Base-by-base conservation (phyloP, 2,329 filamentous ascomycete genomes). In the Botrytis squamosa region DNA sequence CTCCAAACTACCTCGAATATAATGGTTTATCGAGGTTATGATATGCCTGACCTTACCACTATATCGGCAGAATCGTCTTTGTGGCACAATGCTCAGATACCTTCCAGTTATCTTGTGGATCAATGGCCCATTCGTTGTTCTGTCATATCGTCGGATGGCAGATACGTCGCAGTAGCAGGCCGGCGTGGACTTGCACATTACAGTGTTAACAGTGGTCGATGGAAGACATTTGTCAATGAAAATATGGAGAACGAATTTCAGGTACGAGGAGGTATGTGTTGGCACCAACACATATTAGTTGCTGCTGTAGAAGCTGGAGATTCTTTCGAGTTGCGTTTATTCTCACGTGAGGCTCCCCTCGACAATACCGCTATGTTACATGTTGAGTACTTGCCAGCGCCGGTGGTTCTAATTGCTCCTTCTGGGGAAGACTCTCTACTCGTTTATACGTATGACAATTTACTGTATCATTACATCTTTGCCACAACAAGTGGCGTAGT, bases 101-200 rank as follows among this genome's bases (percentile, higher is more conserved):
- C 96, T 1, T 86, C 93, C 0, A 87, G 88, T 33, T 99, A 99
- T 82, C 88, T 99, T 8, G 86, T 94, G 57, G 91, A 95, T 73
- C 95, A 99, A 80, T 98, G 96, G 94, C 96, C 96, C 1, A 94
- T 99, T 76, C 90, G 92, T 73, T 92, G 91, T 79, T 92, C 93
- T 29, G 93, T 95, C 66, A 92, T 97, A 70, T 98, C 96, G 1
- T 88, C 93, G 40, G 96, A 99, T 81, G 96, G 96, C 2, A 89
- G 95, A 82, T 99, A 98, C 83, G 89, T 98, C 66, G 96, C 96
- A 7, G 92, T 98, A n/a, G 95, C 96, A n/a, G 96, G 96, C 16
- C 90, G 93, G 75, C 89, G 95, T 78, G 96, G 96, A 0, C 86
- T 99, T 70, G 95, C 95, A 16, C 96, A 99, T 82, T 99, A 99